These are phyloP conservation scores for Chloris gayana DNA, from an alignment of 176 grass and related monocot species.

Conservation along the genomic window DNA sequence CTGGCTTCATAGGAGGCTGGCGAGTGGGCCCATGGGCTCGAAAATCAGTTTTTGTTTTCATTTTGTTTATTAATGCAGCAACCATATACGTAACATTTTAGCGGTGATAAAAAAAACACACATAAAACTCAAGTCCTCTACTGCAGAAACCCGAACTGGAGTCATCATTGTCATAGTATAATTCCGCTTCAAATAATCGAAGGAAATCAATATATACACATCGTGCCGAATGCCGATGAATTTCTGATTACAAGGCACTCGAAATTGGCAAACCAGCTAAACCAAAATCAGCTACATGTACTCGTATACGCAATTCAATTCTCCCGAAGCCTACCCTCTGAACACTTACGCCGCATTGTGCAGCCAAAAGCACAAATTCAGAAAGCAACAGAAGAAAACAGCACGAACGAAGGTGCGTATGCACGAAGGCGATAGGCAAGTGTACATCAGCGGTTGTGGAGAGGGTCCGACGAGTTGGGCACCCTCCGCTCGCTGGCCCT, in stretches of 20 bases:
- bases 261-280: slow-evolving; percentile 14
- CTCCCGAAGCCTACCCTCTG: not conserved
- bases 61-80: not conserved
- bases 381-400: not conserved
- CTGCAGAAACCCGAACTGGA: not conserved
- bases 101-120: not conserved
- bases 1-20: not conserved
- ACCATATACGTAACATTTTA: not conserved
- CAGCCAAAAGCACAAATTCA: not conserved
- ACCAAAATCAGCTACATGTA: slow-evolving; percentile 40
- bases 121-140: not conserved
- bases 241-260: slow-evolving; percentile 33
- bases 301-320: slow-evolving; percentile 29
- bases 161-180: not conserved
- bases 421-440: not conserved
- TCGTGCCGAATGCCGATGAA: not conserved
- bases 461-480: slow-evolving; percentile 83
- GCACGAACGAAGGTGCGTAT: not conserved
- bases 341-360: slow-evolving; percentile 21
- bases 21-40: not conserved
- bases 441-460: slow-evolving; percentile 73
- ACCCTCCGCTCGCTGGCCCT: slow-evolving; percentile 67
- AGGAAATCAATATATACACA: slow-evolving; percentile 19
- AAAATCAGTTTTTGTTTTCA: not conserved
- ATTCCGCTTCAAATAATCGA: not conserved